Percentiles rank a stretch among this genome's conserved stretches.
phyloP scores from a whole-genome alignment of 2,329 filamentous ascomycete species.

The Pseudocercospora crystallina region DNA sequence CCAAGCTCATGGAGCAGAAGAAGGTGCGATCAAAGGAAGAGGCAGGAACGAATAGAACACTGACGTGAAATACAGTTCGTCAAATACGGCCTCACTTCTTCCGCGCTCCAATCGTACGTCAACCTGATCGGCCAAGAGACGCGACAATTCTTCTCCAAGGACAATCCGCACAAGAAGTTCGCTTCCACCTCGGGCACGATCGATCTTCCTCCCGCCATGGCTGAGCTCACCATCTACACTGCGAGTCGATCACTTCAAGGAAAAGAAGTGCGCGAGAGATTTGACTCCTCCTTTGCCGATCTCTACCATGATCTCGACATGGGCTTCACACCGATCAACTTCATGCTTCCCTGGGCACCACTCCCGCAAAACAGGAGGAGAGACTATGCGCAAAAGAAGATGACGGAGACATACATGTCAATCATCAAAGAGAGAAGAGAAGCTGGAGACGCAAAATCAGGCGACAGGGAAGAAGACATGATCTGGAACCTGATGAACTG shows the following conservation, averaged over 20 bases:
- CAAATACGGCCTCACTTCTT: constrained; percentile 75
- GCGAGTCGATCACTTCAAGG: constrained; percentile 84
- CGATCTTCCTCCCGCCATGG: constrained; percentile 73
- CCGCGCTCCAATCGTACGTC: constrained; percentile 74
- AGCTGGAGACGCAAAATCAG: constrained; percentile 37
- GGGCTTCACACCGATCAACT: constrained; percentile 87
- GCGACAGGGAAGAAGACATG: constrained; percentile 62
- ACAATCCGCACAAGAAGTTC: constrained; percentile 46
- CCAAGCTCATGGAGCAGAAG: constrained; percentile 95
- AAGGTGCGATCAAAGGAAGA: constrained; percentile 55
- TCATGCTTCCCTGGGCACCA: constrained; percentile 84
- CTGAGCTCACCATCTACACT: constrained; percentile 86
- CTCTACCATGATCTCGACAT: constrained; percentile 88
- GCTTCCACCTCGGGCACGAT: constrained; percentile 55
- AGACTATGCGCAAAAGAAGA: constrained; percentile 74
- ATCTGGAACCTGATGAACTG: constrained; percentile 88
- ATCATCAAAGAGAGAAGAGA: constrained; percentile 72
- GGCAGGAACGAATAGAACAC: background rate
- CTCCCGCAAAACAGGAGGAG: constrained; percentile 84
- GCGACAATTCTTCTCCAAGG: constrained; percentile 68
- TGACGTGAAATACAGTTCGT: constrained; percentile 60
- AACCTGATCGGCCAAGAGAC: constrained; percentile 75
- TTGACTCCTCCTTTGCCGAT: constrained; percentile 76
- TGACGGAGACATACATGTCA: constrained; percentile 78
- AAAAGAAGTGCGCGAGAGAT: constrained; percentile 74